Percentiles rank a stretch among this genome's conserved stretches.
Conservation (phyloP, 345 rosid genomes). For the Lepidium aucheri region DNA sequence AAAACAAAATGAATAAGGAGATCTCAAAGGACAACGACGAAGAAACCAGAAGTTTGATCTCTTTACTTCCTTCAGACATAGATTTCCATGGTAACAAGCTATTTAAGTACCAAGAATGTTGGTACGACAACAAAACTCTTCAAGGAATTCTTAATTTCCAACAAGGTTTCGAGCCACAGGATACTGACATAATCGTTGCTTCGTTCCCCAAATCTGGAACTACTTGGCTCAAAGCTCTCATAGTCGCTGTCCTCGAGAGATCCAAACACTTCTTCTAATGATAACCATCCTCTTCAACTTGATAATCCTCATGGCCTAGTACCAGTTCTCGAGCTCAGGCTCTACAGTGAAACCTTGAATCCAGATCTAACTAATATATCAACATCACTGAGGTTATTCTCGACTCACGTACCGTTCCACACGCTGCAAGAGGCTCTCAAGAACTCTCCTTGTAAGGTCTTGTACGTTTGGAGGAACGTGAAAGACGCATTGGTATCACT, state of each 20-base stretch:
- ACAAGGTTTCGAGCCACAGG: conserved; percentile 3
- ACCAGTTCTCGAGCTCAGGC: not conserved
- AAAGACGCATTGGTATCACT: conserved; percentile 17
- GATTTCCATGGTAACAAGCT: conserved; percentile 44
- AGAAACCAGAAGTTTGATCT: conserved; percentile 4
- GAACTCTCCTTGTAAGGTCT: conserved; percentile 11
- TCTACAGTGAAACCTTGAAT: not conserved
- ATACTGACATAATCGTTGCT: not conserved
- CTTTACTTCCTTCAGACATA: conserved; percentile 19
- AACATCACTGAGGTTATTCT: conserved; percentile 10
- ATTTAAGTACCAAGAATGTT: conserved; percentile 41
- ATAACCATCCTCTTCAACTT: conserved; percentile 8
- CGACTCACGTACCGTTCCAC: conserved; percentile 16
- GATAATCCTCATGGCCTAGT: conserved; percentile 16
- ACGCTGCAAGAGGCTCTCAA: conserved; percentile 1
- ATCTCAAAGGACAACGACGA: not conserved
- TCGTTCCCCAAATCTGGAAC: conserved; percentile 16
- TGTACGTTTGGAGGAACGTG: conserved; percentile 23
- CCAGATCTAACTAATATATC: not conserved
- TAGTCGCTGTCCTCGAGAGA: conserved; percentile 6
- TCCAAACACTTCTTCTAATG: not conserved
- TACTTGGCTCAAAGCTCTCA: conserved; percentile 30
- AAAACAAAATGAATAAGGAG: not conserved
- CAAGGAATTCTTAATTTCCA: conserved; percentile 6
- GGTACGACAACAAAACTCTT: conserved; percentile 23